These are phyloP conservation scores for Xylaria telfairii DNA, from an alignment of 495 filamentous ascomycete species.

Conservation along the genomic window DNA sequence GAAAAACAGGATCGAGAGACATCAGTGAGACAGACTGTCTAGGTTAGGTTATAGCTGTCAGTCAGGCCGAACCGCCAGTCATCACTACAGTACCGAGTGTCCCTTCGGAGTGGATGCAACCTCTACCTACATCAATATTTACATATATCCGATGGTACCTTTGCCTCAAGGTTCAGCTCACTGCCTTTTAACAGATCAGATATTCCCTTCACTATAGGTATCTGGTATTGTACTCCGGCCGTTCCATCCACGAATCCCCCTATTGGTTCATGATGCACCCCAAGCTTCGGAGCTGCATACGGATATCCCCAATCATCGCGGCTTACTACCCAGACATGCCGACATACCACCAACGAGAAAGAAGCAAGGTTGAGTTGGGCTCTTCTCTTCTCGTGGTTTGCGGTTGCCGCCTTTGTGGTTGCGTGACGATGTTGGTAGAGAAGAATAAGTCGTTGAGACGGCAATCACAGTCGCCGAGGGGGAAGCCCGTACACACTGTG, in stretches of 20 bases:
- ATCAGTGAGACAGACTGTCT: not conserved
- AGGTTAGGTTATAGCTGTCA: too few relatives aligned
- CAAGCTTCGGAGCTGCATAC: slow-evolving; percentile 1
- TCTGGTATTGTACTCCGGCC: not conserved
- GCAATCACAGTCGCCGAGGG: not conserved
- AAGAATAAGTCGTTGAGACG: not conserved
- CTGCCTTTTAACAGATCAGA: not conserved
- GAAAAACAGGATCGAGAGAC: not conserved
- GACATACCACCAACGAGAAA: not conserved
- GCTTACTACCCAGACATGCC: too few relatives aligned
- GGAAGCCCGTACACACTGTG: not conserved
- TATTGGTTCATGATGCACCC: not conserved
- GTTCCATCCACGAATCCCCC: not conserved
- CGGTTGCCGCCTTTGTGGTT: not conserved
- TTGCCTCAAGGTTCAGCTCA: not conserved
- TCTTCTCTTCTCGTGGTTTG: not conserved
- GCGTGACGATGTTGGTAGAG: not conserved
- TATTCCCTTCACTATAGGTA: too few relatives aligned
- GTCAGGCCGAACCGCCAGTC: too few relatives aligned
- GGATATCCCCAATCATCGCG: slow-evolving; percentile 13
- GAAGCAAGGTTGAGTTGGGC: too few relatives aligned
- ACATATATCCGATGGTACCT: not conserved
- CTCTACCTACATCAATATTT: not conserved
- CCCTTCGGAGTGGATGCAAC: too few relatives aligned
- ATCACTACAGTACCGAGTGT: too few relatives aligned